Conservation (phyloP, 129 eudicot genomes). For the Flaveria robusta region DNA sequence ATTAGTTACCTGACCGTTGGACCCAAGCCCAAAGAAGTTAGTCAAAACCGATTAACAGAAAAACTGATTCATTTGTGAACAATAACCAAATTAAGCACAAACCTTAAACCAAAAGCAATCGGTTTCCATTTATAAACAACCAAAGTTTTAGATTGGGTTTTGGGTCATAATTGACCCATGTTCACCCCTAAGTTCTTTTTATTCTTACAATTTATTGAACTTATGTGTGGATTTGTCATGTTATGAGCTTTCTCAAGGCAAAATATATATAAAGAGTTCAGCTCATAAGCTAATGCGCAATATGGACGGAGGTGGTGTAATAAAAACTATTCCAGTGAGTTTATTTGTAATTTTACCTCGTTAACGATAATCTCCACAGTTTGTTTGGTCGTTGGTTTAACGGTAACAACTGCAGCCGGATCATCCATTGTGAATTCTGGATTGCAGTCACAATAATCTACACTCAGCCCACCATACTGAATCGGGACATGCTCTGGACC, state of each 20-base stretch:
- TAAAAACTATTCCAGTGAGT: background rate
- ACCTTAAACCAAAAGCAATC: background rate
- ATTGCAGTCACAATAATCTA: conserved; percentile 20
- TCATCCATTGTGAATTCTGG: conserved; percentile 12
- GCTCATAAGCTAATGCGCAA: background rate
- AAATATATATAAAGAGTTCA: background rate
- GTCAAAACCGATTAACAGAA: background rate
- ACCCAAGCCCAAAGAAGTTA: background rate
- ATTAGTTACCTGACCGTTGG: background rate
- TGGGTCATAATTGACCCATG: background rate
- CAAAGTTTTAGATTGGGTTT: background rate
- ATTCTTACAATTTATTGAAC: too few relatives aligned
- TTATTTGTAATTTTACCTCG: background rate
- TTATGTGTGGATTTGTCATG: too few relatives aligned
- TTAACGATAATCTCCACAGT: conserved; percentile 10
- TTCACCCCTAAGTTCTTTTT: background rate
- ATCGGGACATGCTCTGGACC: conserved; percentile 18
- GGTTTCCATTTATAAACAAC: background rate
- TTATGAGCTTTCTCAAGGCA: too few relatives aligned
- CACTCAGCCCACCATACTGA: conserved; percentile 20
- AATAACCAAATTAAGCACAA: too few relatives aligned
- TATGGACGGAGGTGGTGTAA: background rate
- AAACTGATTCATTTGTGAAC: too few relatives aligned
- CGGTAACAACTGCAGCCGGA: conserved; percentile 17
- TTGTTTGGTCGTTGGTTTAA: conserved; percentile 16